Base-by-base conservation (phyloP, 2,329 filamentous ascomycete species). In the Penicillium sp. region DNA sequence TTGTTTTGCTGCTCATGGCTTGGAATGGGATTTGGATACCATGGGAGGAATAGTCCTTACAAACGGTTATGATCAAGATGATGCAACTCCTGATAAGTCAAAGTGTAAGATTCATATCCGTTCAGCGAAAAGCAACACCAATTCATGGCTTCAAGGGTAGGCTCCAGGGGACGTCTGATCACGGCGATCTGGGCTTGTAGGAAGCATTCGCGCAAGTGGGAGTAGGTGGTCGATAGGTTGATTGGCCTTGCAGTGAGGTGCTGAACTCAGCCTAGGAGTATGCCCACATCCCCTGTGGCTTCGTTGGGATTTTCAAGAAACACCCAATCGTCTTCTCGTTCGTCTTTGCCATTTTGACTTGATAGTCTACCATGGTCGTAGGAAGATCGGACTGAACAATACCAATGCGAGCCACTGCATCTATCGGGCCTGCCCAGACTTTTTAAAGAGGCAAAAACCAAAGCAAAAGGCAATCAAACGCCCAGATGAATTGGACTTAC, bases 61-160 rank as follows among this genome's bases (percentile, higher is more conserved):
- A 79, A 65, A 80, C 78, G 54, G 78, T 79, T 61, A 81, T 75
- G 57, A 75, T 74, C 63, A 79, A 66, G 57, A 81, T 79, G 66
- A 80, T 74, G 55, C 73, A 70, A 67, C 76, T 79, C 78, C 78
- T 80, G 75, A 41, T 69, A 61, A 63, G 43, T 39, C 64, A 57
- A 62, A 55, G 58, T 67, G 75, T 76, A 67, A 76, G 73, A 75
- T 65, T 60, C 54, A 51, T 60, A 55, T 14, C 11, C 35, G 20
- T 42, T 4, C 28, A 58, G 7, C 37, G 28, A 56, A 11, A 25
- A 58, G 42, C 35, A 37, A 45, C 41, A 63, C 54, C 25, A 51
- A 39, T 17, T 12, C 42, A 53, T 47, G 43, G 45, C 59, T 58
- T 14, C 1, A 39, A 2, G 25, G 20, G 20, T 45, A 17, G 4